A percentile compares a stretch with the other conserved stretches of the same genome.
Evolutionary conservation across 2,329 filamentous ascomycete genomes (phyloP).

Genomic region (Magnaporthiopsis incrustans): DNA sequence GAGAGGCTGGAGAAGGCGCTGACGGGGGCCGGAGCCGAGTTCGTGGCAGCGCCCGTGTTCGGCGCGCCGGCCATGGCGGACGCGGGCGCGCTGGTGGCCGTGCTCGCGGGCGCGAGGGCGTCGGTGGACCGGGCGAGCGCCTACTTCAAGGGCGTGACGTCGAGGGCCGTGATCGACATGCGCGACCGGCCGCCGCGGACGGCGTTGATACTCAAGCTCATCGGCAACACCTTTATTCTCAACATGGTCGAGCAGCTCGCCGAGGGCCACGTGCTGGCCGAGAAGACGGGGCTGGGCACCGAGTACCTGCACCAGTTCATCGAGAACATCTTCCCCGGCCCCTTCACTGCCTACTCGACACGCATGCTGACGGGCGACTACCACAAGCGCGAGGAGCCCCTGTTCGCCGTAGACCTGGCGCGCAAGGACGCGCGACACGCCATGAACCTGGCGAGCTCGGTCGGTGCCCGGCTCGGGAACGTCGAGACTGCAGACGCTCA

Average conservation of each 20-base stretch:
- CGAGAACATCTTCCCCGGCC: conserved; percentile 65
- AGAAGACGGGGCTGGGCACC: conserved; percentile 69
- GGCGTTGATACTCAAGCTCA: conserved; percentile 66
- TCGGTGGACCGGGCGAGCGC: conserved; percentile 58
- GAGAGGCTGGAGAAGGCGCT: conserved; percentile 54
- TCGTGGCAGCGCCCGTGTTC: conserved; percentile 66
- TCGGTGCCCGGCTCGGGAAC: conserved; percentile 55
- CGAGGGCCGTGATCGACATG: conserved; percentile 62
- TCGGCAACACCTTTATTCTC: conserved; percentile 81
- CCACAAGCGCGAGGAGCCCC: conserved; percentile 64
- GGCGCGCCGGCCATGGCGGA: conserved; percentile 65
- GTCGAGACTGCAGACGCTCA: conserved; percentile 62
- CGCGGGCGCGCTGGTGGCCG: conserved; percentile 61
- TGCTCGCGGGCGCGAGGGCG: conserved; percentile 57
- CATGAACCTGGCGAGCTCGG: conserved; percentile 52
- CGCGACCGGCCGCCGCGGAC: conserved; percentile 59
- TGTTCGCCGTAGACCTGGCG: conserved; percentile 76
- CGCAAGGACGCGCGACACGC: conserved; percentile 77
- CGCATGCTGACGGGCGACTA: conserved; percentile 73
- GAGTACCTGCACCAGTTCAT: conserved; percentile 65
- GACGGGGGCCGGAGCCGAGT: conserved; percentile 54
- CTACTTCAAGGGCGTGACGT: conserved; percentile 66
- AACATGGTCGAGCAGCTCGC: conserved; percentile 75
- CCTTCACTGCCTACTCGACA: conserved; percentile 65
- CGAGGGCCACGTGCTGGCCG: conserved; percentile 70